Evolutionary conservation across 1,284 basidiomycete species (phyloP), one percentile per base, ranked within the genome.

Genomic region (Boletus semigastroideus): DNA sequence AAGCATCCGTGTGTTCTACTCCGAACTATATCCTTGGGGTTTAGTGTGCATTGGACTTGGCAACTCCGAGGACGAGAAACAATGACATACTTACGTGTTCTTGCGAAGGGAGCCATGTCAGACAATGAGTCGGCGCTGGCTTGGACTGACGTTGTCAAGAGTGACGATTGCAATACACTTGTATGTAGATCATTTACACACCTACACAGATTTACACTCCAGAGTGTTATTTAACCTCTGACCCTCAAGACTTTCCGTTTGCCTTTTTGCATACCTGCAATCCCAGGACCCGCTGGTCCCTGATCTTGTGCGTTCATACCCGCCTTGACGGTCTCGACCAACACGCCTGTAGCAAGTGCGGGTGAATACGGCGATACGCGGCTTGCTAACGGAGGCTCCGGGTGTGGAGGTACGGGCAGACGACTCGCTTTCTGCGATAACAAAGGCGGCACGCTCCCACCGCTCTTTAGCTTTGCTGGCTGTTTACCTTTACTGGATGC

Each of bases 181-280:
- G 50, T 57, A 55, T 22, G 50, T 57, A 55, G 34, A 64, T 51
- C 27, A 48, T 54, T 50, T 47, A 40, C 20, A 70, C 63, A 55
- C 77, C 72, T 20, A 66, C 39, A 30, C 44, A n/a, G n/a, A 42
- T 25, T 25, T 25, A 13, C 14, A 9, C 28, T 41, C 33, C 27
- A 25, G 22, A 11, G 27, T 33, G 39, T 30, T 25, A 33, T 50
- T 19, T 52, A 83, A 51, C 79, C 83, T 60, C 87, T 78, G n/a
- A 90, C 85, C 57, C 87, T 73, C n/a, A 91, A 77, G 10, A 91
- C 86, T 67, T 86, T 90, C 71, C 86, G 75, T 67, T 89, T 90
- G 22, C 87, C 87, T 63, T 90, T 90, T 59, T 82, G 78, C 46
- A 67, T 72, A 7, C 76, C 78, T 1, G 60, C 68, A 10, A 60